Evolutionary conservation across 192 early-diverging fungal genomes (phyloP), one percentile per base, ranked within the genome.

Genomic region (Backusella sp.): DNA sequence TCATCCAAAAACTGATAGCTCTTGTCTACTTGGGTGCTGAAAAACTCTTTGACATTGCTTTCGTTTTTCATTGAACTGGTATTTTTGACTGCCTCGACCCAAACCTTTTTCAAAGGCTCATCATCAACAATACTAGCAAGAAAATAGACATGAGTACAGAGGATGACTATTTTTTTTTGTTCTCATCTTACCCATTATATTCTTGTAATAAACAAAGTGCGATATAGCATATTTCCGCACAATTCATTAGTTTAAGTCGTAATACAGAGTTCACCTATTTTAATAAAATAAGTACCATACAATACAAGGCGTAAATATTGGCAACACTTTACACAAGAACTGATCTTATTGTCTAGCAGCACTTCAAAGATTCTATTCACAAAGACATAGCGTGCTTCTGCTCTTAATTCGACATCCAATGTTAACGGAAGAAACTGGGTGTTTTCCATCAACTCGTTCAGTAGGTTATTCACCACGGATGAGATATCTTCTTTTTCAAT

Each of bases 281-380:
- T 26, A 59, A 59, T 59, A 26, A 59, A 62, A 9, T 62, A 28
- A 62, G 12, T 62, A 28, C 12, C 56, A 62, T 4, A 30, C 1
- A 62, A 28, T 21, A 56, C 21, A 21, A 56, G 9, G 2, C 9
- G 21, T 21, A 56, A 8, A 19, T 9, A 56, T 56, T 56, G 53
- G 15, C 23, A 62, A 62, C 56, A 62, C 56, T 62, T 6, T 62
- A 62, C 56, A 28, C 26, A 62, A 14, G 56, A 62, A 4, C 23
- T 26, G 11, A 62, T 23, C 11, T 28, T 62, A 62, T 62, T 62
- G 26, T 62, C 23, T 12, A 62, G 23, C 26, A 62, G 23, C 21
- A 62, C 56, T 62, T 62, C 56, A 62, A 62, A 62, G 1, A 62
- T 62, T 62, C 56, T 62, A 62, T 62, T 62, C 56, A 62, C 56